A percentile compares a stretch with the other conserved stretches of the same genome.
These are phyloP conservation scores for Candolleomyces aberdarensis DNA, from an alignment of 768 basidiomycete species.

Conservation along the genomic window DNA sequence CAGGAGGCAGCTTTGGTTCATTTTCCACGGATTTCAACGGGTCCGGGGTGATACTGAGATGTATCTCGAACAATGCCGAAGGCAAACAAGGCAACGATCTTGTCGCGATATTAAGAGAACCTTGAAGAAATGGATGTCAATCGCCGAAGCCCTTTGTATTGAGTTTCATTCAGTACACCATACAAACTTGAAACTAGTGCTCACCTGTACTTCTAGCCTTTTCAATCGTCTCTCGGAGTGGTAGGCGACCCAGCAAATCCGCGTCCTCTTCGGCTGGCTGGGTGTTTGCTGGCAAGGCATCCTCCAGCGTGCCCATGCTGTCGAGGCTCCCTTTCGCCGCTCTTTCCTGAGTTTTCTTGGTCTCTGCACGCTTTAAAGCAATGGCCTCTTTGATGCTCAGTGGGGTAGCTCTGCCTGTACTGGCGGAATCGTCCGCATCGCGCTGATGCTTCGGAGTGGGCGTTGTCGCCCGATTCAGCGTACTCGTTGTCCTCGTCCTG, in stretches of 20 bases:
- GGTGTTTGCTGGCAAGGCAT: slow-evolving; percentile 38
- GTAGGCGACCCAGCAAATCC: slow-evolving; percentile 60
- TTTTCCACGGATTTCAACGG: slow-evolving; percentile 61
- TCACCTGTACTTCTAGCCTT: slow-evolving; percentile 76
- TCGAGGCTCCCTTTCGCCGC: slow-evolving; percentile 15
- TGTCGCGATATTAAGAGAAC: slow-evolving; percentile 71
- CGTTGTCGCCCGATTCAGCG: slow-evolving; percentile 10
- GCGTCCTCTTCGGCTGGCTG: slow-evolving; percentile 37
- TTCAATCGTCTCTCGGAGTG: slow-evolving; percentile 73
- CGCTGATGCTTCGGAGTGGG: slow-evolving; percentile 15
- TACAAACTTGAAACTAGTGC: slow-evolving; percentile 20
- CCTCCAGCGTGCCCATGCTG: slow-evolving; percentile 42
- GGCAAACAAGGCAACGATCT: slow-evolving; percentile 73
- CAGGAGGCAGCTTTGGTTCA: slow-evolving; percentile 50
- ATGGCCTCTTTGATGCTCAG: slow-evolving; percentile 74
- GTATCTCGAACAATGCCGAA: slow-evolving; percentile 75
- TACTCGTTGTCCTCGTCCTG: slow-evolving; percentile 17
- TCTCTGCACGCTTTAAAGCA: slow-evolving; percentile 74
- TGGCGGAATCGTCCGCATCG: slow-evolving; percentile 1
- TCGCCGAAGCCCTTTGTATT: slow-evolving; percentile 34
- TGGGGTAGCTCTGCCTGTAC: slow-evolving; percentile 17
- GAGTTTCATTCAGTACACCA: slow-evolving; percentile 36
- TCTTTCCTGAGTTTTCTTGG: slow-evolving; percentile 53
- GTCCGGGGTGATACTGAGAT: slow-evolving; percentile 71
- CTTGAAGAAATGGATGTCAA: slow-evolving; percentile 25